Percentiles rank a stretch among this genome's conserved stretches.
phyloP scores from a whole-genome alignment of 2,329 filamentous ascomycete species.

The Rutstroemia sp. region DNA sequence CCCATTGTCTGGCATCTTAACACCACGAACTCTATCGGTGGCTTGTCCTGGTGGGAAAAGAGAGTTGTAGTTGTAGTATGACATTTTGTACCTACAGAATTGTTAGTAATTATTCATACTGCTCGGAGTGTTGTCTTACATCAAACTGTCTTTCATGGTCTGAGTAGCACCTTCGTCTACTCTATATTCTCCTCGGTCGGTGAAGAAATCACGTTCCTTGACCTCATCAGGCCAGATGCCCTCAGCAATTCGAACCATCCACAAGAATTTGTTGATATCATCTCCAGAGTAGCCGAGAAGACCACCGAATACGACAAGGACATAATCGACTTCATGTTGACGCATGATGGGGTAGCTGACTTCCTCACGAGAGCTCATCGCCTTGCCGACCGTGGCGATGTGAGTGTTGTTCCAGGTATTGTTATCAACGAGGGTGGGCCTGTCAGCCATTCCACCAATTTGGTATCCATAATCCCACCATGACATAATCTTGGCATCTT shows the following conservation, averaged over 20 bases:
- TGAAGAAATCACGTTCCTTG: constrained; percentile 96
- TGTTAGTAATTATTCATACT: constrained; percentile 18
- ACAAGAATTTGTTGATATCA: constrained; percentile 99
- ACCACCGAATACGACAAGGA: constrained; percentile 94
- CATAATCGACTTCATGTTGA: constrained; percentile 97
- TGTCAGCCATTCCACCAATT: constrained; percentile 98
- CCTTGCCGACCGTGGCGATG: constrained; percentile 97
- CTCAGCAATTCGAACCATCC: constrained; percentile 99
- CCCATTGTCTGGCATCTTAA: constrained; percentile 71
- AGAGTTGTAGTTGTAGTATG: constrained; percentile 92
- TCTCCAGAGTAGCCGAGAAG: constrained; percentile 95
- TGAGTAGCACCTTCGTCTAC: constrained; percentile 91
- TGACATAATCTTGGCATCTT: constrained; percentile 97
- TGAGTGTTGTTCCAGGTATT: constrained; percentile 99
- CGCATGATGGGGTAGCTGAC: constrained; percentile 98
- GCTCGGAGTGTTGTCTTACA: constrained; percentile 52
- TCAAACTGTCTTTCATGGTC: constrained; percentile 98
- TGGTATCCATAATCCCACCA: constrained; percentile 99
- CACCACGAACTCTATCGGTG: constrained; percentile 78
- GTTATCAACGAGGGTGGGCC: constrained; percentile 95
- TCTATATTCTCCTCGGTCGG: constrained; percentile 83
- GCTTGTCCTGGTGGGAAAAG: constrained; percentile 91
- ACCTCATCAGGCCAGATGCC: constrained; percentile 99
- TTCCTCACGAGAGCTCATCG: constrained; percentile 95
- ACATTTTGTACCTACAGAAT: constrained; percentile 91